phyloP scores from a whole-genome alignment of 1,139 yeast species.

The Geotrichum aggregatum region DNA sequence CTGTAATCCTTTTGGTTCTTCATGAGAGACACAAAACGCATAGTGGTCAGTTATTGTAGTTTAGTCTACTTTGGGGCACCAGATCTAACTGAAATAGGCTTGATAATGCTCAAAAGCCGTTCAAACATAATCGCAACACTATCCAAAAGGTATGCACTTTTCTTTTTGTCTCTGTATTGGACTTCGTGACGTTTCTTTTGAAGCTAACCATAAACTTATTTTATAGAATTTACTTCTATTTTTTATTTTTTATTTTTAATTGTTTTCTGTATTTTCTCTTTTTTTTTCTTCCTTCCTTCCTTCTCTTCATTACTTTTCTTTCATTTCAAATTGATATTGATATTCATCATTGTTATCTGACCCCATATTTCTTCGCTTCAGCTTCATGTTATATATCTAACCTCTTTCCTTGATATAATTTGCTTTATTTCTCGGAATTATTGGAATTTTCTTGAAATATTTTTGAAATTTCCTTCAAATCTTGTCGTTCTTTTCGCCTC shows the following conservation, averaged over 20 bases:
- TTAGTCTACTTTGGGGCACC: too few relatives aligned
- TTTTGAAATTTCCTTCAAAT: neutral
- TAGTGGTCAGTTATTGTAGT: too few relatives aligned
- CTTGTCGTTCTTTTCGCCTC: neutral
- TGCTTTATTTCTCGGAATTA: neutral
- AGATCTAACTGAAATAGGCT: neutral
- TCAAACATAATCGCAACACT: neutral
- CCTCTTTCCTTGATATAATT: neutral
- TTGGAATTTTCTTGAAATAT: neutral
- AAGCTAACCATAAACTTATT: too few relatives aligned
- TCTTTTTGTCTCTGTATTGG: too few relatives aligned
- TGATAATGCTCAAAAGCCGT: neutral
- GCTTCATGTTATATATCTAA: neutral
- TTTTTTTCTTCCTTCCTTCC: neutral
- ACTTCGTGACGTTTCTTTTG: too few relatives aligned
- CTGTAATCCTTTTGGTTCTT: too few relatives aligned
- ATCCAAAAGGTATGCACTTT: too few relatives aligned
- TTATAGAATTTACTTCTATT: neutral
- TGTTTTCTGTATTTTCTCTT: neutral
- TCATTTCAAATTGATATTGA: neutral
- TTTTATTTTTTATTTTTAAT: neutral
- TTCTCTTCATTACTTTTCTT: constrained; percentile 1
- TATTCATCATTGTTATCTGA: constrained; percentile 3
- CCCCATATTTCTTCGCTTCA: neutral
- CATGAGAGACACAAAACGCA: too few relatives aligned